These are phyloP conservation scores for Waitea zeae DNA, from an alignment of 1,284 basidiomycete species.

Conservation along the genomic window DNA sequence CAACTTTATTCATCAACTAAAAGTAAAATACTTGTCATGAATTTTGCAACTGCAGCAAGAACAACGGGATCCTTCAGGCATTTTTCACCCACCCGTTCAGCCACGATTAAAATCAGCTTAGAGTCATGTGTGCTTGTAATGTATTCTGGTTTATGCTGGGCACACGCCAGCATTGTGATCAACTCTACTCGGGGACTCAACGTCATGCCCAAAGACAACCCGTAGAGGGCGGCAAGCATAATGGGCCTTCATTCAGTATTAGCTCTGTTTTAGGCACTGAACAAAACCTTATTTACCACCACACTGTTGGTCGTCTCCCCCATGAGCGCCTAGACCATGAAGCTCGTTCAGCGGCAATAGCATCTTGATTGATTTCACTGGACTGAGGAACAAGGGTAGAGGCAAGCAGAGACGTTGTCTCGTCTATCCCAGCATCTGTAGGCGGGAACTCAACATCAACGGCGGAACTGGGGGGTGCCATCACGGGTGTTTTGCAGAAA, in stretches of 20 bases:
- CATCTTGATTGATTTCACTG: too few species aligned
- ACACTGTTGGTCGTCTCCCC: constrained; percentile 52
- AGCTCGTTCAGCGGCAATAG: too few species aligned
- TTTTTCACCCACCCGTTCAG: constrained; percentile 7
- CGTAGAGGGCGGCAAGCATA: constrained; percentile 32
- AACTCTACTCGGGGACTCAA: constrained; percentile 47
- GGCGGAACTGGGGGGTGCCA: too few species aligned
- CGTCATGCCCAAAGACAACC: constrained; percentile 33
- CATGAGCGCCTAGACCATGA: constrained; percentile 41
- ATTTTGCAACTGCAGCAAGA: constrained; percentile 50
- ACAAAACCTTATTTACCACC: constrained; percentile 32
- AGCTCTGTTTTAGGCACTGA: background rate
- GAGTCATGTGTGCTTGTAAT: constrained; percentile 7
- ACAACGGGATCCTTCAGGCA: constrained; percentile 63
- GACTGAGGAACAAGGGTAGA: too few species aligned
- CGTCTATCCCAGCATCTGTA: too few species aligned
- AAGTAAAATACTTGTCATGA: constrained; percentile 37
- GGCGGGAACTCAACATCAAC: too few species aligned
- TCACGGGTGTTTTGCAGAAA: too few species aligned
- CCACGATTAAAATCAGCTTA: background rate
- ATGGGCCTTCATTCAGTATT: constrained; percentile 26
- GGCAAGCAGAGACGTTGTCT: too few species aligned
- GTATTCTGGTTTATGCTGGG: constrained; percentile 26
- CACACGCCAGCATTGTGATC: constrained; percentile 14
- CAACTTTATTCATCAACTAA: too few species aligned